These are phyloP conservation scores for Ormosia emarginata DNA, from an alignment of 306 rosid genomes.

Conservation along the genomic window DNA sequence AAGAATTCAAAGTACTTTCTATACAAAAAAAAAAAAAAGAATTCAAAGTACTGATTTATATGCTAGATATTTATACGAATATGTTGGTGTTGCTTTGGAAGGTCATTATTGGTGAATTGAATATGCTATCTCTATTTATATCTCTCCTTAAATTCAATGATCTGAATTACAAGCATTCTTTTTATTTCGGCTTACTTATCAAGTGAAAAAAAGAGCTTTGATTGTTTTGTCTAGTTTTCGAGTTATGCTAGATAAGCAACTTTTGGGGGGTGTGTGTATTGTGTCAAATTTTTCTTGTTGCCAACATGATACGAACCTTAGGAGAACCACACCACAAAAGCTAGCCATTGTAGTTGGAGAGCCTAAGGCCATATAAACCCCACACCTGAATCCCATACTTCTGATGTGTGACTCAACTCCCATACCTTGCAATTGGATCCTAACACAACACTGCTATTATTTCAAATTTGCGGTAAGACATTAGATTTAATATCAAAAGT, in stretches of 20 bases:
- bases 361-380: too few relatives aligned
- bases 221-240: background rate
- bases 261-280: background rate
- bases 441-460: background rate
- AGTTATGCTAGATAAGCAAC: background rate
- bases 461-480: background rate
- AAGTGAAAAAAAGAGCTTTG: background rate
- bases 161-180: background rate
- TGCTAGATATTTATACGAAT: background rate
- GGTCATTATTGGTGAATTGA: background rate
- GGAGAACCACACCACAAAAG: too few relatives aligned
- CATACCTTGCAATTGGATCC: too few relatives aligned
- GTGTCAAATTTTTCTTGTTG: background rate
- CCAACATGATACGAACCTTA: too few relatives aligned
- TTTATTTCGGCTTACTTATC: background rate
- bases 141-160: background rate
- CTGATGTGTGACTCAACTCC: too few relatives aligned
- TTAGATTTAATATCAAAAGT: background rate
- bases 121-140: background rate
- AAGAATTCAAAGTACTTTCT: background rate
- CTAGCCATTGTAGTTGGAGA: too few relatives aligned
- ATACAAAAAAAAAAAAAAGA: background rate
- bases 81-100: background rate
- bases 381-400: too few relatives aligned
- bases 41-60: background rate